phyloP scores from a whole-genome alignment of 495 filamentous ascomycete genomes.

The Lasiosphaeris hirsuta region DNA sequence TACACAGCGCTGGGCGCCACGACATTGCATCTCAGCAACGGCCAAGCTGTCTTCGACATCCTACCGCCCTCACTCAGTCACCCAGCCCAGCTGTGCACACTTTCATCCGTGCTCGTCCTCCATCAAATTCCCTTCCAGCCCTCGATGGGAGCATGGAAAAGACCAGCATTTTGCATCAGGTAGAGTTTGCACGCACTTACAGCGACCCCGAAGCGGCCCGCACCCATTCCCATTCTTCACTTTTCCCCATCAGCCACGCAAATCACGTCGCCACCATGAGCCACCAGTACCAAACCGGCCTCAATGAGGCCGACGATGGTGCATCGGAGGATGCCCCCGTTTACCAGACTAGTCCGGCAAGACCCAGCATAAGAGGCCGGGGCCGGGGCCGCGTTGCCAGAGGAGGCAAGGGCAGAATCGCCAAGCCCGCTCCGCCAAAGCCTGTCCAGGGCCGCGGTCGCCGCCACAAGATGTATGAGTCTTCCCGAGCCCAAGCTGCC shows the following conservation, averaged over 20 bases:
- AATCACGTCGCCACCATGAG: constrained; percentile 11
- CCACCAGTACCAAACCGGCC: constrained; percentile 9
- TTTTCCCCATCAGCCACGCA: not conserved
- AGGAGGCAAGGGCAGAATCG: constrained; percentile 24
- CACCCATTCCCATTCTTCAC: not conserved
- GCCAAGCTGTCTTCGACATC: not conserved
- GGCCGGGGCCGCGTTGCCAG: constrained; percentile 29
- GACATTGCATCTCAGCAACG: not conserved
- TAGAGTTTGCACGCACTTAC: constrained; percentile 20
- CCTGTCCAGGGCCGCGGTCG: constrained; percentile 37
- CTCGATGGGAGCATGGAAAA: constrained; percentile 31
- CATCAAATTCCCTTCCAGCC: constrained; percentile 9
- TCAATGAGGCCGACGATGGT: constrained; percentile 24
- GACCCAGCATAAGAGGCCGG: constrained; percentile 18
- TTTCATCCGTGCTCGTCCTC: not conserved
- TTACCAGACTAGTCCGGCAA: constrained; percentile 25
- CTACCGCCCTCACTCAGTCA: not conserved
- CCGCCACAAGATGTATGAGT: constrained; percentile 42
- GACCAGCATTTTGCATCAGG: constrained; percentile 21
- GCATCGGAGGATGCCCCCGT: constrained; percentile 14
- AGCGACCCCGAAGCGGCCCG: constrained; percentile 2
- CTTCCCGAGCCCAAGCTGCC: constrained; percentile 39
- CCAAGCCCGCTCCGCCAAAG: constrained; percentile 35
- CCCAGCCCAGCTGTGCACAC: not conserved
- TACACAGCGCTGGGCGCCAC: not conserved